Evolutionary conservation across 495 filamentous ascomycete genomes (phyloP), one percentile per base, ranked within the genome.

Genomic region (Amniculicola lignicola): DNA sequence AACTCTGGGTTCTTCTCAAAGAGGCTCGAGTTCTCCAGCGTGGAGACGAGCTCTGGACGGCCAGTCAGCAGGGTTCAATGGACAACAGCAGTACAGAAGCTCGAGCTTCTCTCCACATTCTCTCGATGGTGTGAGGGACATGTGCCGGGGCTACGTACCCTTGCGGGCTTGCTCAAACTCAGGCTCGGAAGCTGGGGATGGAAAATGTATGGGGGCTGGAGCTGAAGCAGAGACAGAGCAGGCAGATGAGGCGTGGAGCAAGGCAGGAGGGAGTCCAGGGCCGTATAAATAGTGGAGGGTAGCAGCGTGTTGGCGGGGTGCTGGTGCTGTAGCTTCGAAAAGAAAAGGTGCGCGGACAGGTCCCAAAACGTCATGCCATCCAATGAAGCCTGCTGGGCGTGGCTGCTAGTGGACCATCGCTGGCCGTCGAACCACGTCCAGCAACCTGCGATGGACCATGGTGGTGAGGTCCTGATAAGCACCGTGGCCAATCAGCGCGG

Each of bases 81-180:
- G 29, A 33, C 7, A n/a, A n/a, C n/a, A 33, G 7, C 7, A 33
- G n/a, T 7, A 7, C n/a, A 7, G 7, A n/a, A 33, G n/a, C 29
- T 7, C 29, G 29, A 33, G 29, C 47, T 52, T 7, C 2, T 14
- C 1, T 24, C 18, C 10, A 16, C 2, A 47, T 55, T 5, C 9
- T 11, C 16, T 14, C 15, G 28, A n/a, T 51, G 29, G 24, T n/a
- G 24, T n/a, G 31, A 35, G 25, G 29, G 42, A 19, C 11, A 33
- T 19, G 11, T 11, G 41, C 7, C 35, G 57, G 37, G 23, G 31
- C 11, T n/a, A n/a, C 48, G 19, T 77, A 96, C 91, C 91, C 75
- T 93, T 90, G 81, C 94, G 95, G 61, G 93, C 93, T 80, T 98
- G 93, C 83, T 96, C 85, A 77, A 97, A 98, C 77, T 98, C 93